Evolutionary conservation across 2,329 filamentous ascomycete species (phyloP), one percentile per base, ranked within the genome.

Genomic region (Aureobasidium musti): DNA sequence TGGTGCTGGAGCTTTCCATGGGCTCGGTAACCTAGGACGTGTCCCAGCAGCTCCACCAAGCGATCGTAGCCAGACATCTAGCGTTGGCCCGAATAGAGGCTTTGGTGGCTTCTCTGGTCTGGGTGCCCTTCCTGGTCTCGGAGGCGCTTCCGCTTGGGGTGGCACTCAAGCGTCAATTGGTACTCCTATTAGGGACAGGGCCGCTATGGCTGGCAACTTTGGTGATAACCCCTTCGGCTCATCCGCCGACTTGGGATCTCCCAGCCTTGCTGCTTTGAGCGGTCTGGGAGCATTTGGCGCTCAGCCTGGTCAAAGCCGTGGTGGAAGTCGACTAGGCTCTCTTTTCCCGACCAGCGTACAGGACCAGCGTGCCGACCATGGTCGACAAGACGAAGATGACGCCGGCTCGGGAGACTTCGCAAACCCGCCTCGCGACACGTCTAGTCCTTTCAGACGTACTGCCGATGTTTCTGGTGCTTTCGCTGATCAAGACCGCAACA

Each of bases 21-120:
- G 74, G 8, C 70, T 77, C 30, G 72, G 72, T 3, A 72, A 73
- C 61, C 69, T 77, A 13, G 79, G 79, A 37, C 77, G 80, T 52
- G 72, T 71, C 21, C 72, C 77, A 35, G 75, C 71, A 85, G 69
- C 76, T 80, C 88, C 91, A 61, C 89, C 89, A 5, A 91, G 92
- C 71, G 94, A 98, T 75, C 89, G 94, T 23, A 97, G 93, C 75
- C 92, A 97, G 77, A 97, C 91, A 0, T 97, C 93, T 0, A 97
- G 93, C 74, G 90, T 89, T 21, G 91, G 91, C 14, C 87, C 90
- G 30, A 79, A 81, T 50, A 91, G 92, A 72, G 88, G 84, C 11
- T 96, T 91, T 70, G 84, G 84, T 54, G 86, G 84, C 30, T 78
- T 91, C 21, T 82, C 85, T 67, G 82, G 82, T 43, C 79, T 90